A percentile compares a stretch with the other conserved stretches of the same genome.
Conservation (phyloP, 192 early-diverging fungal genomes). For the Coemansia asiatica region DNA sequence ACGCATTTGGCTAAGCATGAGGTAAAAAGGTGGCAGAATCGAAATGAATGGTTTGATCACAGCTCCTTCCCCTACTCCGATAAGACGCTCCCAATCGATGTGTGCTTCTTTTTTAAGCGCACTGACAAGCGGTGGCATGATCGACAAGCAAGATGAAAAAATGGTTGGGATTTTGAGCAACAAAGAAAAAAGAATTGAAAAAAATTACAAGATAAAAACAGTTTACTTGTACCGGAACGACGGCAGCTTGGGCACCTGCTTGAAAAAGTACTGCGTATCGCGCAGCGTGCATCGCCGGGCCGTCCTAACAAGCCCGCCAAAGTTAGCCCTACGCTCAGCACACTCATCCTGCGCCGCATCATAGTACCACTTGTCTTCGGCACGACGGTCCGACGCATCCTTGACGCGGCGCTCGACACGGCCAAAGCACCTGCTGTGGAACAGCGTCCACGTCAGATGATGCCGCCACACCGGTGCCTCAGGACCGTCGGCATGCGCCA, state of each 20-base stretch:
- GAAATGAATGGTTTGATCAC: too few relatives aligned
- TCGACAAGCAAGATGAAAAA: not conserved
- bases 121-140: too few relatives aligned
- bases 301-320: slow-evolving; percentile 55
- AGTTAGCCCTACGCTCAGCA: slow-evolving; percentile 44
- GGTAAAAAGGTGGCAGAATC: too few relatives aligned
- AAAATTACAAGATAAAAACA: slow-evolving; percentile 1
- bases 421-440: slow-evolving; percentile 52
- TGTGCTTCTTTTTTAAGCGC: too few relatives aligned
- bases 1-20: too few relatives aligned
- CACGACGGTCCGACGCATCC: slow-evolving; percentile 53
- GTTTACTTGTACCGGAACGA: slow-evolving; percentile 47
- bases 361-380: slow-evolving; percentile 58
- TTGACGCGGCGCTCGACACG: slow-evolving; percentile 56
- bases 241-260: slow-evolving; percentile 57
- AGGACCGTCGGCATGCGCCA: slow-evolving; percentile 29
- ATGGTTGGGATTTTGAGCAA: not conserved
- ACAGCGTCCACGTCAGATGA: slow-evolving; percentile 45
- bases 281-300: slow-evolving; percentile 57
- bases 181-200: not conserved
- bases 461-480: slow-evolving; percentile 37
- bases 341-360: slow-evolving; percentile 49
- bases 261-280: slow-evolving; percentile 59
- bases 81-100: too few relatives aligned
- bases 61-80: too few relatives aligned